Evolutionary conservation across 2,329 filamentous ascomycete genomes (phyloP).

Genomic region (Coniella lustricola): DNA sequence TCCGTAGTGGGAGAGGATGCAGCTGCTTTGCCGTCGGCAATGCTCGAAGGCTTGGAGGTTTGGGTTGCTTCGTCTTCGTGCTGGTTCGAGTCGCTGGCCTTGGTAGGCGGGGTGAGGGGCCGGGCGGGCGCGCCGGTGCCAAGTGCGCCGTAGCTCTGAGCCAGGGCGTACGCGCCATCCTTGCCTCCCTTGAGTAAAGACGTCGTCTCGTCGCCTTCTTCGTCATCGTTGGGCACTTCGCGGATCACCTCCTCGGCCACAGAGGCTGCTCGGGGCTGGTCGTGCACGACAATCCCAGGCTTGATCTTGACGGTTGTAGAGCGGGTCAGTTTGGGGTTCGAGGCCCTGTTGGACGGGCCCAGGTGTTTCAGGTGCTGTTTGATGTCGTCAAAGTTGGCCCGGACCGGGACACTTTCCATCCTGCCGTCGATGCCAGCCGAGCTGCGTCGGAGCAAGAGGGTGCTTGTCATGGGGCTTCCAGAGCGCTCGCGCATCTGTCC

Average conservation of each 20-base stretch:
- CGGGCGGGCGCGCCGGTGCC: conserved; percentile 16
- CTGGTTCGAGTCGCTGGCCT: conserved; percentile 18
- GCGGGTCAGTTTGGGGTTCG: conserved; percentile 55
- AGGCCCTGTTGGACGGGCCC: conserved; percentile 60
- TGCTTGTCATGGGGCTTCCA: conserved; percentile 42
- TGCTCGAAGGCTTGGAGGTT: conserved; percentile 12
- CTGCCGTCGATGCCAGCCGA: conserved; percentile 50
- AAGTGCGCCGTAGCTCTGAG: conserved; percentile 46
- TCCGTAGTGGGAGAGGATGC: conserved; percentile 7
- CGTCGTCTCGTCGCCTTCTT: conserved; percentile 31
- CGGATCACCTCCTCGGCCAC: conserved; percentile 19
- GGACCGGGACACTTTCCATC: conserved; percentile 44
- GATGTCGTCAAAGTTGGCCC: conserved; percentile 56
- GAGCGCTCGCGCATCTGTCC: conserved; percentile 34
- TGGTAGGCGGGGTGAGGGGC: conserved; percentile 20
- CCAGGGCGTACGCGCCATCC: conserved; percentile 58
- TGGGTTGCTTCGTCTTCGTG: conserved; percentile 22
- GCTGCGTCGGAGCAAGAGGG: conserved; percentile 52
- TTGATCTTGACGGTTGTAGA: conserved; percentile 64
- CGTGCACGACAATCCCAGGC: conserved; percentile 27
- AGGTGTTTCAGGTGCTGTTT: conserved; percentile 57
- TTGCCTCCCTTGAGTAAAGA: conserved; percentile 46
- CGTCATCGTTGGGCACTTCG: conserved; percentile 8
- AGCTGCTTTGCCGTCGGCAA: conserved; percentile 4
- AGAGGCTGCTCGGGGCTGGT: conserved; percentile 19